These are phyloP conservation scores for Pestalotiopsis fici DNA, from an alignment of 2,329 filamentous ascomycete genomes.

Conservation along the genomic window DNA sequence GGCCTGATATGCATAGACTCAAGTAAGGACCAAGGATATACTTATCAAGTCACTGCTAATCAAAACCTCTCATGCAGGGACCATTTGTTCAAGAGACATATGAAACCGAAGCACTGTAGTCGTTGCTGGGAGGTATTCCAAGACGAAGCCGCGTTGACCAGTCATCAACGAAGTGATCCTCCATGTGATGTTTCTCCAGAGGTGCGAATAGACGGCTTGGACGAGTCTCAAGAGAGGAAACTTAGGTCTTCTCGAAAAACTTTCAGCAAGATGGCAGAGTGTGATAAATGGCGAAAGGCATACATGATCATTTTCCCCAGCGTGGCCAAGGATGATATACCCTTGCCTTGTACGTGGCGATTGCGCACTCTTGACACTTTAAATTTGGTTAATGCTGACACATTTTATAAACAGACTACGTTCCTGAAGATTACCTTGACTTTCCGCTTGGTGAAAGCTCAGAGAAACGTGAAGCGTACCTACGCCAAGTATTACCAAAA, in stretches of 20 bases:
- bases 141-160: neutral
- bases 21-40: neutral
- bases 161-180: neutral
- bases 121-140: neutral
- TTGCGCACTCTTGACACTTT: too few species aligned
- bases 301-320: neutral
- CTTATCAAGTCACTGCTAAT: neutral
- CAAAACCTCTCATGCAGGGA: neutral
- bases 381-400: neutral
- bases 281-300: neutral
- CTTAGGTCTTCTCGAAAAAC: neutral
- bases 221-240: neutral
- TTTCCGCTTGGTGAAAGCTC: neutral
- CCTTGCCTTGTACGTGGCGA: neutral
- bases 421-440: neutral
- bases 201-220: neutral
- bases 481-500: neutral
- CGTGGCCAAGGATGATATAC: neutral
- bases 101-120: neutral
- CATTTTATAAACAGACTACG: neutral
- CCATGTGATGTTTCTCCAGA: neutral
- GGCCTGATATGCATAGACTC: neutral
- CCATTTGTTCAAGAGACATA: neutral
- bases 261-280: neutral
- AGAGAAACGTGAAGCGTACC: neutral